phyloP scores from a whole-genome alignment of 108 stramenopile species.

The Seminavis robusta region DNA sequence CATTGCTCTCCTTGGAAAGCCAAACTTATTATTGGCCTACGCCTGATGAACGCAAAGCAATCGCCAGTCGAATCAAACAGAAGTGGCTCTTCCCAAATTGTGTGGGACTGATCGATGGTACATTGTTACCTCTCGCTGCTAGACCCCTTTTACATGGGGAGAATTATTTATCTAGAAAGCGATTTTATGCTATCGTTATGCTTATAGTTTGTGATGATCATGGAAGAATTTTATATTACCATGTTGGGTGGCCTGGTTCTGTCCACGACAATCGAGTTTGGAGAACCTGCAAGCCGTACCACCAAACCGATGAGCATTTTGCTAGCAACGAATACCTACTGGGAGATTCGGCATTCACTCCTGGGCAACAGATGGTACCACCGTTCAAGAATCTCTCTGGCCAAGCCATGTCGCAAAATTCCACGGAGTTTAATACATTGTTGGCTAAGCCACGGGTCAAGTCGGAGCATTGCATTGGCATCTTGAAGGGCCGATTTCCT shows the following conservation, averaged over 20 bases:
- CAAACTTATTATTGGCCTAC: slow-evolving; percentile 24
- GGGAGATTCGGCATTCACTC: slow-evolving; percentile 9
- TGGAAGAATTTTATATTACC: slow-evolving; percentile 4
- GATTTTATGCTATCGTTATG: slow-evolving; percentile 10
- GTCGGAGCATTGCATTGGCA: slow-evolving; percentile 17
- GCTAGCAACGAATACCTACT: background rate
- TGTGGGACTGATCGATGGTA: slow-evolving; percentile 28
- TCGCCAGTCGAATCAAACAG: slow-evolving; percentile 1
- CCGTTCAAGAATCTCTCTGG: background rate
- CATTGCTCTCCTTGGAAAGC: background rate
- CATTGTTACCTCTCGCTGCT: slow-evolving; percentile 16
- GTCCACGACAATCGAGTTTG: slow-evolving; percentile 11
- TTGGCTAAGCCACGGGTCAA: slow-evolving; percentile 3
- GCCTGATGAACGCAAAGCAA: slow-evolving; percentile 15
- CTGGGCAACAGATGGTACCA: background rate
- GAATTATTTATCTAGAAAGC: slow-evolving; percentile 23
- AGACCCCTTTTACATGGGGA: slow-evolving; percentile 14
- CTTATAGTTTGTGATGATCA: slow-evolving; percentile 25
- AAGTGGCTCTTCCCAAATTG: slow-evolving; percentile 20
- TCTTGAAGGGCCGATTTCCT: slow-evolving; percentile 22
- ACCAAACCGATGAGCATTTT: background rate
- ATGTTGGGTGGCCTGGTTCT: slow-evolving; percentile 1
- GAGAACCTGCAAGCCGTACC: background rate
- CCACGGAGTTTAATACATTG: slow-evolving; percentile 6
- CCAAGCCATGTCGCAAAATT: background rate